Base-by-base conservation (phyloP, 257 asterid genomes). In the Hygrophila difformis region DNA sequence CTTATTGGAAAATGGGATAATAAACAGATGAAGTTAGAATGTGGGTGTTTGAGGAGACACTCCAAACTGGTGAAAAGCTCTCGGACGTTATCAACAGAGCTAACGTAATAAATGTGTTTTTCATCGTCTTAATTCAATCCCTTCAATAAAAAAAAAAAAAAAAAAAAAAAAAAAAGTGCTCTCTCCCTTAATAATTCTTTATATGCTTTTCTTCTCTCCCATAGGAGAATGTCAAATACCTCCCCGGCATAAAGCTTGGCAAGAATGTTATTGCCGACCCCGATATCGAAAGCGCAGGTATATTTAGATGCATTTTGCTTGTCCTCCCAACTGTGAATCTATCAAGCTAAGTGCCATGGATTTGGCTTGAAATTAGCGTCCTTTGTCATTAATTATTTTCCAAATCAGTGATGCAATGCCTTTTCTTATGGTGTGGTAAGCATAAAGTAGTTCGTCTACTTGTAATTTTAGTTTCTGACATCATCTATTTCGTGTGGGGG, bases 191-290 rank as follows among this genome's bases (percentile, higher is more conserved):
- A 26, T 29, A n/a, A n/a, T 29, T 20, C n/a, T 20, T 42, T n/a
- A 42, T 20, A 3, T 3, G 3, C 18, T 16, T n/a, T 16, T 39
- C 39, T 41, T 41, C 10, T 23, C 55, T 15, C n/a, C 11, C 37
- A 31, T 55, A 86, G 96, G 96, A 78, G 64, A 86, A 86, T 68
- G 93, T 79, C 60, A 86, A 86, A 36, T 86, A 86, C 61, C 92
- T 79, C 39, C 88, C 93, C 1, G 94, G 93, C 37, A 59, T 82
- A 16, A 79, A 86, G 87, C 83, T 86, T 16, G 93, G 94, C 33
- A 67, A 60, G 58, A 86, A 86, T 55, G 96, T 86, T 24, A 66
- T 74, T 41, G 96, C 93, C 15, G 86, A 76, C 29, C 83, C 93
- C 48, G 77, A 70, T 65, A 82, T 86, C 46, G 86, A 82, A 48